These are phyloP conservation scores for Filobasidium uniguttulatum DNA, from an alignment of 1,284 basidiomycete genomes.

Conservation along the genomic window DNA sequence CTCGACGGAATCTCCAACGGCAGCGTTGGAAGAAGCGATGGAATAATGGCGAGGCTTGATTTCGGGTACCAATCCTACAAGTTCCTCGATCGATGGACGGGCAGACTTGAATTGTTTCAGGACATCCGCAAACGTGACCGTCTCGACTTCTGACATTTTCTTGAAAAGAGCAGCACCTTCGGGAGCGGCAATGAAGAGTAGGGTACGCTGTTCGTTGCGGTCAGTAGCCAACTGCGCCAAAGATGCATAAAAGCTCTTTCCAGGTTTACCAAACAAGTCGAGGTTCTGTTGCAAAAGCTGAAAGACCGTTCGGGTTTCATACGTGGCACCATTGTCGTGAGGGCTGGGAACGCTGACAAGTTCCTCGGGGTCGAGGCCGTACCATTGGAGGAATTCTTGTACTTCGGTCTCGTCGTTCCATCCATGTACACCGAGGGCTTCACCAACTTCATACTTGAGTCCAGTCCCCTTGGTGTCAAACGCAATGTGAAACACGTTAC, in stretches of 20 bases:
- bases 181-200: slow-evolving; percentile 84
- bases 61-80: slow-evolving; percentile 80
- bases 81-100: slow-evolving; percentile 58
- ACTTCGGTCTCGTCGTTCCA: slow-evolving; percentile 93
- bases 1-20: slow-evolving; percentile 87
- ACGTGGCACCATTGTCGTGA: slow-evolving; percentile 34
- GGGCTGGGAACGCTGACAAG: slow-evolving; percentile 69
- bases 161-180: slow-evolving; percentile 89
- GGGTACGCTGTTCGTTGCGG: slow-evolving; percentile 61
- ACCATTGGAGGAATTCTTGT: slow-evolving; percentile 78
- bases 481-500: slow-evolving; percentile 98
- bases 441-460: slow-evolving; percentile 87
- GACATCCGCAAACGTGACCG: slow-evolving; percentile 84
- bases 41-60: slow-evolving; percentile 98
- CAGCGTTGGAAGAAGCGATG: slow-evolving; percentile 87
- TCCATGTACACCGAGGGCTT: slow-evolving; percentile 92
- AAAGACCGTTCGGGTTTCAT: slow-evolving; percentile 77
- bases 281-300: slow-evolving; percentile 93
- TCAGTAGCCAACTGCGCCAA: slow-evolving; percentile 63
- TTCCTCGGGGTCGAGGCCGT: slow-evolving; percentile 68
- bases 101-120: slow-evolving; percentile 68
- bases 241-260: slow-evolving; percentile 87
- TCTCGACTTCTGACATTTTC: slow-evolving; percentile 87
- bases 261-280: slow-evolving; percentile 89
- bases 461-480: slow-evolving; percentile 85